Evolutionary conservation across 1,284 basidiomycete species (phyloP), one percentile per base, ranked within the genome.

Genomic region (Malassezia dermatis): DNA sequence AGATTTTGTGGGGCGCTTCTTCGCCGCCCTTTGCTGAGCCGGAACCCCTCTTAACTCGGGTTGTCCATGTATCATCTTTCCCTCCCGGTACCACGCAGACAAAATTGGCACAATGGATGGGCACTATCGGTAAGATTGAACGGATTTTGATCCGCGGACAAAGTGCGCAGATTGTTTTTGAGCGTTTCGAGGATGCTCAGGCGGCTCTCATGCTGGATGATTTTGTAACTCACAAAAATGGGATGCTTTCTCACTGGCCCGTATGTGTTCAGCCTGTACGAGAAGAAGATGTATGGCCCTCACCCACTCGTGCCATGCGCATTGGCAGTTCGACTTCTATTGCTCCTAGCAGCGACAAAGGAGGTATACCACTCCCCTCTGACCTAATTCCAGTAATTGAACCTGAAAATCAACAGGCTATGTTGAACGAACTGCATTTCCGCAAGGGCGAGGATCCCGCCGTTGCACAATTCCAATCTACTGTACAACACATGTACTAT

Each of bases 361-460:
- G 69, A 37, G 73, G 71, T 24, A 62, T 73, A 17, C 66, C 72
- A 11, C 58, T 75, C 19, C 68, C 73, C n/a, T 44, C 63, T 32
- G 64, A 73, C 48, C 65, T 72, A 59, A 51, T 58, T 50, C 69
- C 67, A 0, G 30, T 58, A 17, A 85, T 71, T 27, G 61, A 59
- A 7, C 45, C 60, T 24, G 58, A 57, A 12, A 74, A 95, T 75
- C 87, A 93, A 76, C 89, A 94, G 76, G 49, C 37, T 23, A 11
- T 51, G 21, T 23, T 45, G 5, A 23, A 34, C 13, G 4, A 15
- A 12, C 86, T 95, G 83, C 85, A 96, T 61, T 86, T 96, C 85
- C 84, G 84, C 69, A 8, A 30, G 7, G 61, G 66, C 13, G 41
- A 56, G 0, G 52, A 63, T 32, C 53, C 60, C 2, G 57, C 64